Base-by-base conservation (phyloP, 139 green algal genomes). In the Haematococcus lacustris region DNA sequence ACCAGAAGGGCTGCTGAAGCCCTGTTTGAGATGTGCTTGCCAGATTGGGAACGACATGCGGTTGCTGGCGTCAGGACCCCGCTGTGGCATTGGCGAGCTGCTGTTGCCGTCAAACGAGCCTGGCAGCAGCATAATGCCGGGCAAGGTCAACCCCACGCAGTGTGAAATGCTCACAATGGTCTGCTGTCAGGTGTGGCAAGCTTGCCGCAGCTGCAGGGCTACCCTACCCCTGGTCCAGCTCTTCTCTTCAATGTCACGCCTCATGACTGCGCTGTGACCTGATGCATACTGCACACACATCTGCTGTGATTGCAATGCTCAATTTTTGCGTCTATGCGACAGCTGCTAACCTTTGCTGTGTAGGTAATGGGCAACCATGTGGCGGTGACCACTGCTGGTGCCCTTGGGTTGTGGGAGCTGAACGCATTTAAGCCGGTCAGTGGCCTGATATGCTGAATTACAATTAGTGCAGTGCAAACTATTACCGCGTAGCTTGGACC, bases 91-190 rank as follows among this genome's bases (percentile, higher is more conserved):
- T 62, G 93, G 92, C 13, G 95, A 99, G 88, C 88, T 99, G 70
- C 73, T 71, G 21, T 85, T 99, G 53, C 95, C 95, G 0, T 91
- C 95, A 77, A 99, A 99, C 78, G 95, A 99, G 88, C 95, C 95
- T 0, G 95, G 94, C 53, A 91, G 79, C 70, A 53, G 37, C 37
- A 70, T 70, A 37, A 70, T 70, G 64, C 64, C 64, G 5, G 73
- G 73, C 47, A 93, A 95, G 74, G 94, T 98, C 71, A 98, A 98
- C 83, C 94, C 94, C 30, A 99, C 94, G 35, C 94, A 98, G 83
- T 97, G 89, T 76, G 94, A 99, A 80, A 92, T 92, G 0, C 66
- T 98, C 63, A 96, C 91, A 34, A 97, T 98, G 92, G 92, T 97
- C 39, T 95, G 87, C 74, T 83, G 85, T 17, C 93, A 97, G 83